Evolutionary conservation across 352 stramenopile genomes (phyloP).

Genomic region (Lagenidium giganteum): DNA sequence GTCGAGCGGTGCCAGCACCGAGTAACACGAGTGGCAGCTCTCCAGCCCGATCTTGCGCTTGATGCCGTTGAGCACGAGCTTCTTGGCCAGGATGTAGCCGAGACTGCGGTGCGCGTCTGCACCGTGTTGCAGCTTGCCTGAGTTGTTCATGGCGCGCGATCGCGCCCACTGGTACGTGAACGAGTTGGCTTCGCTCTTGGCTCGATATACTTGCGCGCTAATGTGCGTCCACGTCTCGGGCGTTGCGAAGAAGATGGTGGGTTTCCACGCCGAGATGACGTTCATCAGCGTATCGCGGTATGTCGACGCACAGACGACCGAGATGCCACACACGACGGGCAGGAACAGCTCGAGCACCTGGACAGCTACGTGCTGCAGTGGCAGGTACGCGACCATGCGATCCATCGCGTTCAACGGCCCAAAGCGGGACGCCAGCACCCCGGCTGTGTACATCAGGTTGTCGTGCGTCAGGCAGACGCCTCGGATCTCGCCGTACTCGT

Average conservation of each 20-base stretch:
- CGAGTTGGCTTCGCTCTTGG: slow-evolving; percentile 70
- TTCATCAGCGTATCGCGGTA: slow-evolving; percentile 38
- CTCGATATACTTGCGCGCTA: slow-evolving; percentile 59
- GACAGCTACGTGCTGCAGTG: slow-evolving; percentile 54
- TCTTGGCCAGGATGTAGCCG: slow-evolving; percentile 76
- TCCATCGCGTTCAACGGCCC: slow-evolving; percentile 41
- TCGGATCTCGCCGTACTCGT: slow-evolving; percentile 37
- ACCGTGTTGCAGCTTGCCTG: slow-evolving; percentile 66
- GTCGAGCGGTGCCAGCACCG: slow-evolving; percentile 65
- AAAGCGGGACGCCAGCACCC: slow-evolving; percentile 52
- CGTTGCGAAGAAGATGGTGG: slow-evolving; percentile 76
- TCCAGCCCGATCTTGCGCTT: slow-evolving; percentile 77
- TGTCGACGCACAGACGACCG: slow-evolving; percentile 53
- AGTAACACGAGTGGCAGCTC: slow-evolving; percentile 71
- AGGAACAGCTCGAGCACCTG: slow-evolving; percentile 78
- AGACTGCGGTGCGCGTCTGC: slow-evolving; percentile 46
- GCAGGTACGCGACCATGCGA: slow-evolving; percentile 62
- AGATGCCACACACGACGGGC: slow-evolving; percentile 51
- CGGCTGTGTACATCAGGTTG: slow-evolving; percentile 78
- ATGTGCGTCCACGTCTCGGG: slow-evolving; percentile 70
- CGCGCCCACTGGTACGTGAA: slow-evolving; percentile 76
- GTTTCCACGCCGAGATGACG: slow-evolving; percentile 45
- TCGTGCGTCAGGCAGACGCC: slow-evolving; percentile 69
- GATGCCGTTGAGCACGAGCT: slow-evolving; percentile 71
- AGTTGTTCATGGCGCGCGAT: slow-evolving; percentile 70